These are phyloP conservation scores for Parmelia sp. DNA, from an alignment of 495 filamentous ascomycete species.

Conservation along the genomic window DNA sequence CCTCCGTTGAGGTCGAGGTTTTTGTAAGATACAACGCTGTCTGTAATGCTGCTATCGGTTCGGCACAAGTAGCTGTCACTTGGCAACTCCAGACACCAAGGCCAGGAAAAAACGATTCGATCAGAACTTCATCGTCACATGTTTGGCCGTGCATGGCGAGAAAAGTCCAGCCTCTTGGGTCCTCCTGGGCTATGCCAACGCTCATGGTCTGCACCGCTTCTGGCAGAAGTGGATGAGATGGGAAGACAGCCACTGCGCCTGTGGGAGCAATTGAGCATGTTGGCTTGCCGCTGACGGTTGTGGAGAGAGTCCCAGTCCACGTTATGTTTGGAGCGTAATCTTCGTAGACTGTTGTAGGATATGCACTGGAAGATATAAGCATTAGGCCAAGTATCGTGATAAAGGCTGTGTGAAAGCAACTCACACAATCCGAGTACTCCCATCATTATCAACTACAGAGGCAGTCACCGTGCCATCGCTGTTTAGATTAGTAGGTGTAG, in stretches of 20 bases:
- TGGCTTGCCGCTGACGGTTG: constrained; percentile 1
- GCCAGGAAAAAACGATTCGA: constrained; percentile 10
- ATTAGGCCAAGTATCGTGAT: background rate
- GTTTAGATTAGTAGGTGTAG: constrained; percentile 11
- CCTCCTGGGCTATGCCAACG: background rate
- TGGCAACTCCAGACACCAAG: constrained; percentile 4
- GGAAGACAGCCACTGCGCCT: constrained; percentile 6
- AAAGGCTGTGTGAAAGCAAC: background rate
- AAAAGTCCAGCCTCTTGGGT: constrained; percentile 19
- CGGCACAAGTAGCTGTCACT: background rate
- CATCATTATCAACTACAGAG: background rate
- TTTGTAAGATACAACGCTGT: constrained; percentile 17
- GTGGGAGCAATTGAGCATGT: constrained; percentile 2
- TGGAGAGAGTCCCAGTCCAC: constrained; percentile 6
- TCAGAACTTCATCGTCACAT: background rate
- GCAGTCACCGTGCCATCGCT: constrained; percentile 16
- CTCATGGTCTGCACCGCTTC: background rate
- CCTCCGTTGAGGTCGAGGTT: constrained; percentile 15
- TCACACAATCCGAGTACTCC: background rate
- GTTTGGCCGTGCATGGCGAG: rapidly evolving
- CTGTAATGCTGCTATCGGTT: background rate
- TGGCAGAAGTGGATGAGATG: constrained; percentile 14
- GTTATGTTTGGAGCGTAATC: constrained; percentile 12
- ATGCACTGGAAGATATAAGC: background rate
- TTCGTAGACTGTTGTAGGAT: background rate